Base-by-base conservation (phyloP, 2,329 filamentous ascomycete species). In the Colletotrichum somersetense region DNA sequence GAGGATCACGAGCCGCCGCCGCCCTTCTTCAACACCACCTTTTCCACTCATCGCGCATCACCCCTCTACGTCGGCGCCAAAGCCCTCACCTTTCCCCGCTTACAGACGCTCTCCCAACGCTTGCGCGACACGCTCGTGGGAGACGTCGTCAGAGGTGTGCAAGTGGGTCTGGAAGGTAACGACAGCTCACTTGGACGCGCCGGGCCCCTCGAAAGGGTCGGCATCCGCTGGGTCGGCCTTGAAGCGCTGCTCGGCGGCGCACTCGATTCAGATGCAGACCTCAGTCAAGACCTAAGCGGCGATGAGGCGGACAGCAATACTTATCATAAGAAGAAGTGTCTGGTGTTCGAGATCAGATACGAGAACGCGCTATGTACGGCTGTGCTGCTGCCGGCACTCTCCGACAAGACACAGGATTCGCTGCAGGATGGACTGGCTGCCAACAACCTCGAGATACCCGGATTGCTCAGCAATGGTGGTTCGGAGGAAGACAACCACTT, bases 61-160 rank as follows among this genome's bases (percentile, higher is more conserved):
- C 87, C 88, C 1, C 80, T 91, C 0, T 85, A 86, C 76, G 71
- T 88, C 30, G 87, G 86, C 33, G 65, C 78, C 3, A 78, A 84
- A 2, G 52, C 75, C 0, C 80, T 89, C 1, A 80, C 80, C 0
- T 58, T 78, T 0, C 53, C 76, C 0, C 82, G 84, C 3, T 81
- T 90, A 2, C 78, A 81, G 18, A 67, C 77, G 0, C 80, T 90
- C 0, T 84, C 86, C 0, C 82, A 83, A 10, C 82, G 85, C 2
- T 79, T 91, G 2, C 85, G 88, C 50, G 88, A 90, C 59, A 82
- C 82, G 1, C 82, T 90, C 0, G 87, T 89, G 0, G 88, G 88
- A 20, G 88, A 90, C 74, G 85, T 89, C 1, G 86, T 90, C n/a
- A 86, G 89, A 67, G 89, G 89, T 55, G 85, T 90, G 23, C 87